Evolutionary conservation across 176 grass and related monocot genomes (phyloP), one percentile per base, ranked within the genome.

Genomic region (Phragmites australis): DNA sequence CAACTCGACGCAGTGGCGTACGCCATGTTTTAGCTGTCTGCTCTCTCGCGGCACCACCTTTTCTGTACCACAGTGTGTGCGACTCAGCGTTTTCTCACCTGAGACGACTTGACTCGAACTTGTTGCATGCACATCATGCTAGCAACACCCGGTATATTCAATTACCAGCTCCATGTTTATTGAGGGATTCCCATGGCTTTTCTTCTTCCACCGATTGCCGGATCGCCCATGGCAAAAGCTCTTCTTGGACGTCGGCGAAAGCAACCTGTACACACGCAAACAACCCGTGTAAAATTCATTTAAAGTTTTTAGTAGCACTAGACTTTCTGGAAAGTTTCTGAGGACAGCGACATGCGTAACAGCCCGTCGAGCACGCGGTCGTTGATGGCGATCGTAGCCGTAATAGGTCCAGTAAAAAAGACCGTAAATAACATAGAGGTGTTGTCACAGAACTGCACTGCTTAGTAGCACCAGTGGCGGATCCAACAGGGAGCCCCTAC

Each of bases 161-260:
- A 78, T 37, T 17, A 44, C 40, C 75, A 7, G 29, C 45, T 65
- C 59, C 45, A 6, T 22, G 18, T 29, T 45, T 14, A 6, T 22
- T 10, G n/a, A 29, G 30, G 7, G 11, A 19, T 65, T 64, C 30
- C 45, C 46, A 41, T 66, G 31, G 46, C 30, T 78, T 78, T 79
- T 18, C 23, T 17, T 13, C 40, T 30, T 76, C 44, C 41, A 16
- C 56, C 75, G 45, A 27, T 5, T 27, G 77, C 77, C 62, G 31
- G 77, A 54, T 54, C 62, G n/a, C n/a, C 47, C 47, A 53, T 19
- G 46, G 31, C 56, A 53, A 74, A 82, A 82, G 69, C 55, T 74
- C 79, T 23, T 63, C 69, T 51, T 58, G 43, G 30, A 63, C 80
- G 68, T 82, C 57, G 68, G 67, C 67, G 53, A 82, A 72, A 73